Conservation (phyloP, 2,329 filamentous ascomycete species). For the Claviceps digitariae region DNA sequence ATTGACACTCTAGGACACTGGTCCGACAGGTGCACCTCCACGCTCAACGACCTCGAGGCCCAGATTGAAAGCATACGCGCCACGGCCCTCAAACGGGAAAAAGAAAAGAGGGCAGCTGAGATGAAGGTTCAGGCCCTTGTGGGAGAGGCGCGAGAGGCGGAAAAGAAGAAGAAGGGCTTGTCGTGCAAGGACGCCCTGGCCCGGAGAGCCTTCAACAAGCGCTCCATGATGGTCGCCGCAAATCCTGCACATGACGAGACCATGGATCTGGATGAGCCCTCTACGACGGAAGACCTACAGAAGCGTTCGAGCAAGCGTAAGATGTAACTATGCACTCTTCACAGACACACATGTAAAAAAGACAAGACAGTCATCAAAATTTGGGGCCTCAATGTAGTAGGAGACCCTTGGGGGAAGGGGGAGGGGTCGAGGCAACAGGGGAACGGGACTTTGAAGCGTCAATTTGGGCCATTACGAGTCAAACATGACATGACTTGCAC, state of each 20-base stretch:
- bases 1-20: constrained; percentile 57
- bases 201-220: constrained; percentile 18
- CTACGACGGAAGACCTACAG: constrained; percentile 32
- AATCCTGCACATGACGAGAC: constrained; percentile 31
- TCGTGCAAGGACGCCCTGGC: constrained; percentile 13
- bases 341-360: not conserved
- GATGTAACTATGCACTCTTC: constrained; percentile 22
- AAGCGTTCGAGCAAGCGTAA: constrained; percentile 41
- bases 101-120: constrained; percentile 33
- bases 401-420: not conserved
- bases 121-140: constrained; percentile 35
- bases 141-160: constrained; percentile 29
- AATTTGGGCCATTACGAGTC: not conserved
- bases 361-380: not conserved
- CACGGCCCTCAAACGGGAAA: constrained; percentile 39
- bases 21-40: constrained; percentile 63
- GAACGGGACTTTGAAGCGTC: not conserved
- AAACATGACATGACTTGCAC: not conserved
- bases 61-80: constrained; percentile 57
- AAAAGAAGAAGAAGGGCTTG: constrained; percentile 21
- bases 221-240: constrained; percentile 28
- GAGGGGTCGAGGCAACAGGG: no score
- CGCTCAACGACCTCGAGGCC: constrained; percentile 60
- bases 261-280: constrained; percentile 43
- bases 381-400: not conserved